A percentile compares a stretch with the other conserved stretches of the same genome.
phyloP scores from a whole-genome alignment of 768 basidiomycete genomes.

The Suillus subalutaceus region DNA sequence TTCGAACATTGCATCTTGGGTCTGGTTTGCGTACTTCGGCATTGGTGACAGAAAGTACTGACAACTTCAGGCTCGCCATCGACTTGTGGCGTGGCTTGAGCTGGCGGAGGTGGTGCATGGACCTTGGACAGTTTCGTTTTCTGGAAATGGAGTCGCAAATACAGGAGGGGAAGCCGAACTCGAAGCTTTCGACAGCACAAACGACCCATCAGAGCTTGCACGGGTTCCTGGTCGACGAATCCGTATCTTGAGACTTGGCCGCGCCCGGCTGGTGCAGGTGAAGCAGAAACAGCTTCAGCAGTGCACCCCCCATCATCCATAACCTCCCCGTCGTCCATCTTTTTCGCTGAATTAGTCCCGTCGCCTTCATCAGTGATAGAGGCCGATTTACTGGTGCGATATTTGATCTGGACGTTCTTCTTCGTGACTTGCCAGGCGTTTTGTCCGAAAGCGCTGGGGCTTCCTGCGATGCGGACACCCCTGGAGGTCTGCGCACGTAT shows the following conservation, averaged over 20 bases:
- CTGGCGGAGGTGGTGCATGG: not conserved
- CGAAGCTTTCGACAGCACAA: conserved; percentile 1
- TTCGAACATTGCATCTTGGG: conserved; percentile 42
- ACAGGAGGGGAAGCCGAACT: conserved; percentile 9
- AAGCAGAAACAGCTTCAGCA: not conserved
- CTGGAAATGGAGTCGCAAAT: conserved; percentile 13
- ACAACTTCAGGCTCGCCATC: not conserved
- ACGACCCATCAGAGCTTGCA: conserved; percentile 17
- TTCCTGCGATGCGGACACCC: conserved; percentile 18
- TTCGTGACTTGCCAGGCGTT: conserved; percentile 15
- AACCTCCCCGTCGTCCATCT: conserved; percentile 7
- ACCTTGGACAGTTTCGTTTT: not conserved
- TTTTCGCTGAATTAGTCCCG: not conserved
- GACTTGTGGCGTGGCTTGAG: not conserved
- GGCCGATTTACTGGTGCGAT: conserved; percentile 18
- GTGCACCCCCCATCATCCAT: not conserved
- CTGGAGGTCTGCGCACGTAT: conserved; percentile 32
- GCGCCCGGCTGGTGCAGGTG: not conserved
- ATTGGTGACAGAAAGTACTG: conserved; percentile 39
- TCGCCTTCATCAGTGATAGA: conserved; percentile 7
- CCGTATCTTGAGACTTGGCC: conserved; percentile 15
- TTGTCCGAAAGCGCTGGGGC: conserved; percentile 21
- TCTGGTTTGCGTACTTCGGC: conserved; percentile 28
- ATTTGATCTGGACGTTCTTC: conserved; percentile 34
- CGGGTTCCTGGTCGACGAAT: conserved; percentile 9